These are phyloP conservation scores for Sicyos baderoa DNA, from an alignment of 306 rosid species.

Conservation along the genomic window DNA sequence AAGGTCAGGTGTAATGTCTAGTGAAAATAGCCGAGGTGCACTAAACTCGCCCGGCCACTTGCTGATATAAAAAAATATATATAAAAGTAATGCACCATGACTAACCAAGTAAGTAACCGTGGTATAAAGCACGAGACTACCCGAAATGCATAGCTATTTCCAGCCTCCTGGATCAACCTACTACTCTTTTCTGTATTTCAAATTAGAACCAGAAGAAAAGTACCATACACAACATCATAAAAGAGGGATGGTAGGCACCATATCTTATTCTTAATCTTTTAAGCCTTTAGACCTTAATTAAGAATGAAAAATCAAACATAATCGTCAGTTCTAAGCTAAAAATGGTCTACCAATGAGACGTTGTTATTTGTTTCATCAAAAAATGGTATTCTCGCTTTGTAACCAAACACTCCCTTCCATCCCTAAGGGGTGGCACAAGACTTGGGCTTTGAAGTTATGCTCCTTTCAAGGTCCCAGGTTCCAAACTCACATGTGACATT, in stretches of 20 bases:
- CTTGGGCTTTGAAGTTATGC: no score
- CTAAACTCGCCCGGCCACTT: no score
- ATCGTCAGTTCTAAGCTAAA: not conserved
- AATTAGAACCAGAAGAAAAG: not conserved
- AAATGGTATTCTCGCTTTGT: no score
- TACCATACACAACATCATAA: not conserved
- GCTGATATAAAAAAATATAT: no score
- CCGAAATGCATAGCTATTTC: not conserved
- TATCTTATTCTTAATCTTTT: not conserved
- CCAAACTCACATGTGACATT: no score
- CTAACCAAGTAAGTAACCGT: not conserved
- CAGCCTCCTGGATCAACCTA: not conserved
- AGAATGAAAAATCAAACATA: not conserved
- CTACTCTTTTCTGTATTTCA: not conserved
- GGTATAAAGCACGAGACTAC: not conserved
- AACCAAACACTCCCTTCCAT: not conserved
- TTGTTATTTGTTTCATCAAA: no score
- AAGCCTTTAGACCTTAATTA: slow-evolving; percentile 1
- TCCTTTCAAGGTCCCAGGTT: no score
- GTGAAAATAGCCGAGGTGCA: no score
- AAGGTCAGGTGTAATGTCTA: no score
- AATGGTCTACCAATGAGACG: no score
- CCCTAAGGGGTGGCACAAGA: no score
- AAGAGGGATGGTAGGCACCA: not conserved
- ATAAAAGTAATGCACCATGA: not conserved